Conservation (phyloP, 805 yeast genomes). For the Torulaspora delbrueckii region DNA sequence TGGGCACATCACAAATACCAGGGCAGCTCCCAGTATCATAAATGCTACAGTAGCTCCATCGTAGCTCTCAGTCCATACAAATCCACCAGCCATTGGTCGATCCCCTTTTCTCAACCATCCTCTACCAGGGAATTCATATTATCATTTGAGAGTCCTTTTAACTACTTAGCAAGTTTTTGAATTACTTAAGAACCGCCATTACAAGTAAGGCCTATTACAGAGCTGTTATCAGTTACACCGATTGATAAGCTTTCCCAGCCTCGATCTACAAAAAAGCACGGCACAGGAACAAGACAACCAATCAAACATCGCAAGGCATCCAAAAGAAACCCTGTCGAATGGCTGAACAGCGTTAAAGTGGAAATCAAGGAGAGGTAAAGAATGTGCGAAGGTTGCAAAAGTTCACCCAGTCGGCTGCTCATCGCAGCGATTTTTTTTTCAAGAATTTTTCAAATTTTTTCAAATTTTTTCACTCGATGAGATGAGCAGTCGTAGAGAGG, state of each 20-base stretch:
- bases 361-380: background rate
- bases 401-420: background rate
- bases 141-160: background rate
- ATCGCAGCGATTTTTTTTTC: background rate
- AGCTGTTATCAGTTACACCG: conserved; percentile 3
- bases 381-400: background rate
- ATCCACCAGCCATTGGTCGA: conserved; percentile 16
- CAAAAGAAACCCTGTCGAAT: conserved; percentile 5
- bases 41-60: conserved; percentile 47
- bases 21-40: conserved; percentile 55
- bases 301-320: background rate
- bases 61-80: conserved; percentile 35
- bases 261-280: background rate
- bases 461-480: background rate
- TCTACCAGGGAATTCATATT: background rate
- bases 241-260: conserved; percentile 1
- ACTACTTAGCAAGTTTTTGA: background rate
- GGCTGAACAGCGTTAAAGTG: background rate
- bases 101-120: background rate
- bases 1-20: conserved; percentile 89
- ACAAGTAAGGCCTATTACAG: background rate
- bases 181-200: too few relatives aligned
- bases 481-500: background rate
- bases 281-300: background rate
- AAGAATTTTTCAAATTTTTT: background rate